Evolutionary conservation across 2,329 filamentous ascomycete species (phyloP), one percentile per base, ranked within the genome.

Genomic region (Thielaviopsis euricoi): DNA sequence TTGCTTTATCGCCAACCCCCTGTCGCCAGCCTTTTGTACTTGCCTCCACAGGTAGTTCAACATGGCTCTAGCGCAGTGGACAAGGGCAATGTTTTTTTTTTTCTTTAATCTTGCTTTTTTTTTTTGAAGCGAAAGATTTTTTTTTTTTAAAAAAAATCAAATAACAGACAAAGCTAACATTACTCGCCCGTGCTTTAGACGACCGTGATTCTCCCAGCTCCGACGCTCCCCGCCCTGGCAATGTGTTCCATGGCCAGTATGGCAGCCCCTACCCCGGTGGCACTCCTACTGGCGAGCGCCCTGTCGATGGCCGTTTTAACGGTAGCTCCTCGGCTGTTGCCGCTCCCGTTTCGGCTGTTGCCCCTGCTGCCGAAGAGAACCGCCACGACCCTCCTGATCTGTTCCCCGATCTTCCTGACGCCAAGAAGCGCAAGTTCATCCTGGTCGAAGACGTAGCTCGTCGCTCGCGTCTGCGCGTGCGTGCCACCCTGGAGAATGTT

Each of bases 371-470:
- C 66, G 69, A 66, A 53, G 71, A 78, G 63, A 75, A 78, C 60
- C 74, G 77, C 61, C 76, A 83, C 65, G 78, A 80, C 61, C 73
- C 85, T 56, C 79, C 82, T 17, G 82, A 83, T 53, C 80, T 96
- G 51, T 96, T 96, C 69, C 88, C 89, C 53, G 86, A 93, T 63
- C 79, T 95, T 56, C 89, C 90, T 1, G 89, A 93, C 66, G 83
- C 85, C 56, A 95, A 95, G 73, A 88, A 89, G 66, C 86, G 91
- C 67, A 97, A 96, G 71, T 97, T 97, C 70, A 95, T 97, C 64
- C 80, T 97, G 10, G 89, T 97, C 26, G 90, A 96, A 63, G 91
- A 97, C 69, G 83, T 82, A 56, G 86, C 89, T 62, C 85, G 88
- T 40, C 86, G 85, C 56, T 85, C 82, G 55, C 81, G 89, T 49